Evolutionary conservation across 176 grass and related monocot genomes (phyloP).

Genomic region (Oryza nivara): DNA sequence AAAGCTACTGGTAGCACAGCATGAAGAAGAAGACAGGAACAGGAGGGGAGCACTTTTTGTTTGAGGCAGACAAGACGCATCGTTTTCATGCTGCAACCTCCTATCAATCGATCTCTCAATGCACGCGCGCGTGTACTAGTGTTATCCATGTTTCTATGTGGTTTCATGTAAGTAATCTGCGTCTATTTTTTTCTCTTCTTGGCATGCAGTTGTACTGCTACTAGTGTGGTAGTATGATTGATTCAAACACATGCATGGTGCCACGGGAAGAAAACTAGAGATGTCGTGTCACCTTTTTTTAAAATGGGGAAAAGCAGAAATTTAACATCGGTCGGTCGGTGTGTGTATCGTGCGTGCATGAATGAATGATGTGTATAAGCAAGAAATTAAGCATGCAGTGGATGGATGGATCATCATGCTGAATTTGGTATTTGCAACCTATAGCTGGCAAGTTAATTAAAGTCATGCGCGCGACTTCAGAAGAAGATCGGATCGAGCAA

Average conservation of each 20-base stretch:
- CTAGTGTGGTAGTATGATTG: background rate
- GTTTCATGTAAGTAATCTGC: background rate
- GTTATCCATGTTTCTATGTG: background rate
- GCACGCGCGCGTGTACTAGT: background rate
- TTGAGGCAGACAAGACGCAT: background rate
- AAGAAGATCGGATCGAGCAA: too few relatives aligned
- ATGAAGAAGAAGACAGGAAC: background rate
- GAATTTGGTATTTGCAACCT: too few relatives aligned
- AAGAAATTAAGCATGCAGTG: background rate
- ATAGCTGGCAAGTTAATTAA: too few relatives aligned
- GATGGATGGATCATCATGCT: background rate
- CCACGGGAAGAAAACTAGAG: background rate
- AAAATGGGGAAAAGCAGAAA: background rate
- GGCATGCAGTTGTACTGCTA: background rate
- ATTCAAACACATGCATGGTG: background rate
- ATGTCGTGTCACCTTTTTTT: background rate
- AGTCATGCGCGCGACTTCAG: too few relatives aligned
- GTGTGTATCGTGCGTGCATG: background rate
- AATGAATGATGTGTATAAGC: background rate
- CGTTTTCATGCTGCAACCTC: background rate
- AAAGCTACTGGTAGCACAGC: slow-evolving; percentile 1
- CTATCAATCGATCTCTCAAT: background rate
- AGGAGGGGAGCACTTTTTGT: background rate
- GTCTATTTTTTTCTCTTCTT: too few relatives aligned
- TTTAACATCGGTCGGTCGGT: background rate